These are phyloP conservation scores for Berberis vulgaris DNA, from an alignment of 164 flowering plant genomes.

Conservation along the genomic window DNA sequence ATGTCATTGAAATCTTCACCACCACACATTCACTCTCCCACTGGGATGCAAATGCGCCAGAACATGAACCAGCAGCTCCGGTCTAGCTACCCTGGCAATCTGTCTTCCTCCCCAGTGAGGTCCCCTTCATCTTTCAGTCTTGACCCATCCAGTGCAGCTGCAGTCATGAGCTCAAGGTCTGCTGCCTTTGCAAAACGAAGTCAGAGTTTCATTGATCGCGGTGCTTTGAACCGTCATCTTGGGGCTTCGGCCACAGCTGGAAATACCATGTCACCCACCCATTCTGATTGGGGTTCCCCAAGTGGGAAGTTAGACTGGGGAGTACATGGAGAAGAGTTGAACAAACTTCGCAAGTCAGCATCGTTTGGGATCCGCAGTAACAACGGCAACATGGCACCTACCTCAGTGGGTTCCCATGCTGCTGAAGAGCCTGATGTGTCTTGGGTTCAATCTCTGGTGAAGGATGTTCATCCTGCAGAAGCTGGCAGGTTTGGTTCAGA, in stretches of 20 bases:
- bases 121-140: conserved; percentile 34
- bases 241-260: conserved; percentile 23
- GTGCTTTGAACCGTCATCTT: conserved; percentile 22
- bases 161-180: conserved; percentile 67
- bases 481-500: conserved; percentile 15
- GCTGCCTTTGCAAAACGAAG: conserved; percentile 74
- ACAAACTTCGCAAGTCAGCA: conserved; percentile 73
- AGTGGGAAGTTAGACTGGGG: conserved; percentile 89
- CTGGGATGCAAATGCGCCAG: conserved; percentile 43
- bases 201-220: conserved; percentile 79
- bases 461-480: conserved; percentile 45
- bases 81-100: conserved; percentile 33
- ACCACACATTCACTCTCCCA: conserved; percentile 50
- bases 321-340: conserved; percentile 63
- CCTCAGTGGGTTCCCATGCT: background rate
- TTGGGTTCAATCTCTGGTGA: conserved; percentile 81
- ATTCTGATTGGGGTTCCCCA: conserved; percentile 79
- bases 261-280: conserved; percentile 24
- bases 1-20: conserved; percentile 22
- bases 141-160: conserved; percentile 48
- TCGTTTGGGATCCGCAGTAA: conserved; percentile 62
- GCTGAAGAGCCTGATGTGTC: conserved; percentile 73
- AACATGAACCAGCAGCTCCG: conserved; percentile 44
- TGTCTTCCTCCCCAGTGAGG: conserved; percentile 52
- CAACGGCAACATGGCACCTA: background rate